These are phyloP conservation scores for Penicillium bialowiezense DNA, from an alignment of 495 filamentous ascomycete genomes.

Conservation along the genomic window DNA sequence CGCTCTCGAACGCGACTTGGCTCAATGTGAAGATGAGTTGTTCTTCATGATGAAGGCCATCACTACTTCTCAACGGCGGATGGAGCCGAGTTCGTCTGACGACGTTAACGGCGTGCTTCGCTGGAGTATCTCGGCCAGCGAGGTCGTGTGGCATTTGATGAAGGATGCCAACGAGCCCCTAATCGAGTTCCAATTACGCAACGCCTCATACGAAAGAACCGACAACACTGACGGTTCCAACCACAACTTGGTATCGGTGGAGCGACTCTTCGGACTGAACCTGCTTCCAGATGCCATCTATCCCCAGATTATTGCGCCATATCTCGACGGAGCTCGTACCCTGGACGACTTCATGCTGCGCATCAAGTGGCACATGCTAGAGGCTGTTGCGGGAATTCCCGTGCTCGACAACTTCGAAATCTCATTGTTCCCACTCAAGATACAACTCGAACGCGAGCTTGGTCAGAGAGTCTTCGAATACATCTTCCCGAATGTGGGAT, in stretches of 20 bases:
- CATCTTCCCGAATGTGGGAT: conserved; percentile 81
- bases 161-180: conserved; percentile 80
- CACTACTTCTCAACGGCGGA: conserved; percentile 87
- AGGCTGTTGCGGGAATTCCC: conserved; percentile 96
- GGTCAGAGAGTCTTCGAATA: conserved; percentile 96
- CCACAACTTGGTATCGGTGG: conserved; percentile 84
- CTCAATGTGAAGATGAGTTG: conserved; percentile 89
- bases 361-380: conserved; percentile 95
- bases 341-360: conserved; percentile 74
- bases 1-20: conserved; percentile 80
- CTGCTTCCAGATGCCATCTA: conserved; percentile 87
- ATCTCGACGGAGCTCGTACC: conserved; percentile 62
- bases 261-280: conserved; percentile 80
- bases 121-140: conserved; percentile 85
- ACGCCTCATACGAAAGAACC: conserved; percentile 87
- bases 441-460: conserved; percentile 91
- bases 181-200: conserved; percentile 88
- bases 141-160: conserved; percentile 97
- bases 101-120: conserved; percentile 78
- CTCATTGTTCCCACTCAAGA: conserved; percentile 84
- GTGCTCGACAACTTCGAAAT: conserved; percentile 98
- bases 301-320: conserved; percentile 91
- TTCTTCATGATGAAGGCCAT: conserved; percentile 99
- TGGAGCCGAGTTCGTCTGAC: conserved; percentile 62
- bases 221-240: conserved; percentile 97